phyloP scores from a whole-genome alignment of 169 alveolate species.

The Eimeria praecox region DNA sequence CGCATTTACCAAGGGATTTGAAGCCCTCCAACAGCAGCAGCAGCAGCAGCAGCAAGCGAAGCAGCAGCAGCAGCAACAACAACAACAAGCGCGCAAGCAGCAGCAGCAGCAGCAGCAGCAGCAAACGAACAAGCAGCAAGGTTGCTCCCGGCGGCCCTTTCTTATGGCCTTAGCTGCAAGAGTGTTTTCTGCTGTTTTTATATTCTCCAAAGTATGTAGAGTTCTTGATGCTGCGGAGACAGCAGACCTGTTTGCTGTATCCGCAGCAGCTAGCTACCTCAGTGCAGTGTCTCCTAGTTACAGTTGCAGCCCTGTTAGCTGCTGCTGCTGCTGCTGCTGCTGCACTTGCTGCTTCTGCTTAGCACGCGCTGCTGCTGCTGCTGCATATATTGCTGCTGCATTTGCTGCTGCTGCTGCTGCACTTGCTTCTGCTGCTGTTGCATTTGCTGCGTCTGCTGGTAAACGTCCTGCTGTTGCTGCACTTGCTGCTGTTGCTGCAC shows the following conservation, averaged over 20 bases:
- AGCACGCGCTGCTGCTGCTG: background rate
- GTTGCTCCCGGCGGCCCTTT: background rate
- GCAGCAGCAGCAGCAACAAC: background rate
- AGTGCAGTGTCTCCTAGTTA: background rate
- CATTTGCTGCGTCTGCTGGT: too few relatives aligned
- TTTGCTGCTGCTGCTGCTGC: constrained; percentile 38
- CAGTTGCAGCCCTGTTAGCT: background rate
- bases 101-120: background rate
- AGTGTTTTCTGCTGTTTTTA: background rate
- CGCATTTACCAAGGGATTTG: background rate
- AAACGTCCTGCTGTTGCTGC: too few relatives aligned
- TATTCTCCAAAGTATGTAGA: background rate
- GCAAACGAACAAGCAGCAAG: background rate
- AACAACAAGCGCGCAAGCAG: background rate
- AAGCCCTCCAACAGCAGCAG: background rate
- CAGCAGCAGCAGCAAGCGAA: background rate
- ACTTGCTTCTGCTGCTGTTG: background rate
- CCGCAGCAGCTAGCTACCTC: too few relatives aligned
- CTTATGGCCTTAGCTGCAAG: background rate
- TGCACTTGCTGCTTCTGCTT: background rate
- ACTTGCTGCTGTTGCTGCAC: background rate
- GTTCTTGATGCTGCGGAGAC: background rate
- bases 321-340: background rate
- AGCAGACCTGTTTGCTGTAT: background rate
- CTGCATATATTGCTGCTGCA: background rate